Conservation (phyloP, 495 filamentous ascomycete genomes). For the Trichoderma gamsii region DNA sequence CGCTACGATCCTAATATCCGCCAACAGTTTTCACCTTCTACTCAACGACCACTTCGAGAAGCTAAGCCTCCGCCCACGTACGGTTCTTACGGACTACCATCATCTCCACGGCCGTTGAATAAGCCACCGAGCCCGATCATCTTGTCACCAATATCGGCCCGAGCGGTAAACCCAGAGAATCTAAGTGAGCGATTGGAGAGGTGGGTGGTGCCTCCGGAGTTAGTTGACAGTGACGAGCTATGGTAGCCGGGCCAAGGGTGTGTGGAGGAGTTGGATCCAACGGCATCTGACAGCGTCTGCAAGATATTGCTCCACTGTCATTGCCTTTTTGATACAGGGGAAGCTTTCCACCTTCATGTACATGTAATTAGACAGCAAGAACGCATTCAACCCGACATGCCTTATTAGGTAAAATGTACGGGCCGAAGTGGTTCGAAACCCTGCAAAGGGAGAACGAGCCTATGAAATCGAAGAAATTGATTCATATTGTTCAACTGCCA, state of each 20-base stretch:
- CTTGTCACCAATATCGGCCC: conserved; percentile 1
- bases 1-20: conserved; percentile 16
- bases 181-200: conserved; percentile 7
- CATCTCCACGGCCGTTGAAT: background rate
- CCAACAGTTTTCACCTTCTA: conserved; percentile 11
- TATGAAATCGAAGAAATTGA: background rate
- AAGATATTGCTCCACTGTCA: background rate
- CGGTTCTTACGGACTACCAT: conserved; percentile 1
- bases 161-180: background rate
- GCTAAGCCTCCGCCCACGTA: background rate
- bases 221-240: conserved; percentile 14
- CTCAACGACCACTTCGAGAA: conserved; percentile 2
- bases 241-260: background rate
- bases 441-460: background rate
- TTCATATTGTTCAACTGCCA: background rate
- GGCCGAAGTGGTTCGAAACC: background rate
- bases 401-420: background rate
- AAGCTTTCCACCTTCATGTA: background rate
- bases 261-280: background rate
- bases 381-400: background rate
- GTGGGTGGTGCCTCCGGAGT: background rate
- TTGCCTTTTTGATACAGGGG: background rate
- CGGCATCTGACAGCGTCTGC: background rate
- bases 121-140: background rate
- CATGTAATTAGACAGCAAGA: background rate